A percentile compares a stretch with the other conserved stretches of the same genome.
Conservation (phyloP, 179 eudicot genomes). For the Amaranthus tricolor region DNA sequence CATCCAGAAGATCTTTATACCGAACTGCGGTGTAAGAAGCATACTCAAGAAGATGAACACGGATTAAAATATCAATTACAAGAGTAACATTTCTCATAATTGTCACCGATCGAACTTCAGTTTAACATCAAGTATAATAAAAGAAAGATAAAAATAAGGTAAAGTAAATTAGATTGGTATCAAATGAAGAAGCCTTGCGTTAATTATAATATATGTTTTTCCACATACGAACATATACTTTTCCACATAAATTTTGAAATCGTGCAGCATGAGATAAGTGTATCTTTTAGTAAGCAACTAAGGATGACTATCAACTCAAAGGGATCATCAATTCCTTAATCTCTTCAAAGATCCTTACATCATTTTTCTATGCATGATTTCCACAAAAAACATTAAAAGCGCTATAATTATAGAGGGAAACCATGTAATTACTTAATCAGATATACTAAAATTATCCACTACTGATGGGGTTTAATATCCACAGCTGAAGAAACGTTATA, state of each 20-base stretch:
- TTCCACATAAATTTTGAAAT: background rate
- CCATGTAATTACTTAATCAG: background rate
- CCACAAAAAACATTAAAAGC: background rate
- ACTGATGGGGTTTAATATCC: background rate
- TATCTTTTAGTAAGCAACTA: slow-evolving; percentile 5
- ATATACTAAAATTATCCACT: background rate
- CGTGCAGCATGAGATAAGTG: background rate
- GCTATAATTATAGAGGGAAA: background rate
- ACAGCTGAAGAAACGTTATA: background rate
- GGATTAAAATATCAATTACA: background rate
- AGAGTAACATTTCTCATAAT: background rate
- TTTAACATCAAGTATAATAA: background rate
- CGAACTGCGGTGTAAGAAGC: slow-evolving; percentile 59
- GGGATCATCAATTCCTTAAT: background rate
- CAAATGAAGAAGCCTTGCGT: background rate
- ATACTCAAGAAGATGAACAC: slow-evolving; percentile 22
- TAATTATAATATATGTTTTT: background rate
- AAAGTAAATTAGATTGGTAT: slow-evolving; percentile 3
- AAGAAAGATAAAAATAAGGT: background rate
- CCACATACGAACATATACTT: background rate
- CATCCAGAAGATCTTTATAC: slow-evolving; percentile 82
- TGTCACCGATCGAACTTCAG: slow-evolving; percentile 3
- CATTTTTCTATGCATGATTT: background rate
- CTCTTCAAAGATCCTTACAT: background rate
- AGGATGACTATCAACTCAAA: background rate